A percentile compares a stretch with the other conserved stretches of the same genome.
These are phyloP conservation scores for Neurospora sp. DNA, from an alignment of 2,329 filamentous ascomycete genomes.

Conservation along the genomic window DNA sequence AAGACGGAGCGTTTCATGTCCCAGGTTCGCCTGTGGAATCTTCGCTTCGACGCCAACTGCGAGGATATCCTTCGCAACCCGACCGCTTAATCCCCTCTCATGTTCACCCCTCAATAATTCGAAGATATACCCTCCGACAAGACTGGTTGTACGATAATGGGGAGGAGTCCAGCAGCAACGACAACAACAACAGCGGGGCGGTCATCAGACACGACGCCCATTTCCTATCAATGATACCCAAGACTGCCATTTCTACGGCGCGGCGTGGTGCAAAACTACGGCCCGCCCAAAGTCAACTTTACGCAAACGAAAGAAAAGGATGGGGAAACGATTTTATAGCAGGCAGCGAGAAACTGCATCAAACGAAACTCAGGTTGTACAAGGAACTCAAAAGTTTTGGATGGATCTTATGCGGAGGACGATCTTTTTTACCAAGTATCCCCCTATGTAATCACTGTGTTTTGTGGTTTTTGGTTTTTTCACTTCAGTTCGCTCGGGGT, in stretches of 20 bases:
- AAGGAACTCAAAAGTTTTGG: constrained; percentile 7
- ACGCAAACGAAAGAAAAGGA: not conserved
- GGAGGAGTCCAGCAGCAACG: constrained; percentile 16
- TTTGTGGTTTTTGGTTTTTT: not conserved
- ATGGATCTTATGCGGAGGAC: not conserved
- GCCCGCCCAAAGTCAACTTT: not conserved
- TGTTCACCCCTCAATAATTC: constrained; percentile 9
- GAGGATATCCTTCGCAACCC: constrained; percentile 69
- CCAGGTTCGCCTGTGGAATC: constrained; percentile 75
- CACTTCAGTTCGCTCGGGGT: not conserved
- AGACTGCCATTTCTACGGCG: constrained; percentile 4
- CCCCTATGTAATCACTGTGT: not conserved
- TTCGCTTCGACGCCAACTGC: constrained; percentile 93
- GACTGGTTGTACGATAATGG: constrained; percentile 19
- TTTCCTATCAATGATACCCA: constrained; percentile 18
- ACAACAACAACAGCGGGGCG: constrained; percentile 10
- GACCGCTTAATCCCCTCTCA: constrained; percentile 32
- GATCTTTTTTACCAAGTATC: not conserved
- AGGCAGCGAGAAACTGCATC: constrained; percentile 1
- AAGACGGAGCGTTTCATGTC: constrained; percentile 91
- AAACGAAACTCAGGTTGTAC: constrained; percentile 4
- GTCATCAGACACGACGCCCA: constrained; percentile 3
- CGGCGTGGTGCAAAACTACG: not conserved
- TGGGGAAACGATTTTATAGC: constrained; percentile 5
- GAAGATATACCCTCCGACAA: constrained; percentile 10